Conservation (phyloP, 1,139 yeast species). For the Pichia kudriavzevii region DNA sequence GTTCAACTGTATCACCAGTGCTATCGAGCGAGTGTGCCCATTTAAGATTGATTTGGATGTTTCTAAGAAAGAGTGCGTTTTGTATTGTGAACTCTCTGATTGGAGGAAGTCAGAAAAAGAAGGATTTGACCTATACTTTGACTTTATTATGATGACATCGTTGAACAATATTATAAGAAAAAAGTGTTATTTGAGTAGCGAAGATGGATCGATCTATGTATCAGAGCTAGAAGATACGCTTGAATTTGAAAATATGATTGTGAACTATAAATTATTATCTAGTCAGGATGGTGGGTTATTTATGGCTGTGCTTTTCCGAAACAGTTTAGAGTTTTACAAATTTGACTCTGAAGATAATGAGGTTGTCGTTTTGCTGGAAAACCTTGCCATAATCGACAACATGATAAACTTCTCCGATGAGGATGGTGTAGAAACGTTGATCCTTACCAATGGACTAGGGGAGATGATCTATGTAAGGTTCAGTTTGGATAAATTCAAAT, state of each 20-base stretch:
- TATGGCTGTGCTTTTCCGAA: too few species aligned
- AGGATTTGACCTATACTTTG: slow-evolving; percentile 2
- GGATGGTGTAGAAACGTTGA: too few species aligned
- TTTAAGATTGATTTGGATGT: slow-evolving; percentile 11
- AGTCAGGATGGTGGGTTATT: too few species aligned
- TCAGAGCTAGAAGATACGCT: slow-evolving; percentile 1
- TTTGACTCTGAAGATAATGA: too few species aligned
- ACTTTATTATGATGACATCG: slow-evolving; percentile 15
- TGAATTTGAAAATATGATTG: background rate
- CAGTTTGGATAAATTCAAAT: too few species aligned
- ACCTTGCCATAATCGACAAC: too few species aligned
- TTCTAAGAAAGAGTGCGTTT: slow-evolving; percentile 12
- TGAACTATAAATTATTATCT: too few species aligned
- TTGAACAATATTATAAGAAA: slow-evolving; percentile 18
- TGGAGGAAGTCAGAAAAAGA: slow-evolving; percentile 14
- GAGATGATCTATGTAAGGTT: too few species aligned
- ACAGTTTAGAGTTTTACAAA: too few species aligned
- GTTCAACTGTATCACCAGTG: slow-evolving; percentile 5
- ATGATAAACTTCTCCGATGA: too few species aligned
- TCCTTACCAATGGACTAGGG: too few species aligned
- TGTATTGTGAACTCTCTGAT: slow-evolving; percentile 18
- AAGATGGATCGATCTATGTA: slow-evolving; percentile 2
- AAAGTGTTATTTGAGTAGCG: slow-evolving; percentile 8
- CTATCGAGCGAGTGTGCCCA: slow-evolving; percentile 6
- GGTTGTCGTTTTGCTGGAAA: too few species aligned